phyloP scores from a whole-genome alignment of 208 protist species.

The Trypanosoma avium region DNA sequence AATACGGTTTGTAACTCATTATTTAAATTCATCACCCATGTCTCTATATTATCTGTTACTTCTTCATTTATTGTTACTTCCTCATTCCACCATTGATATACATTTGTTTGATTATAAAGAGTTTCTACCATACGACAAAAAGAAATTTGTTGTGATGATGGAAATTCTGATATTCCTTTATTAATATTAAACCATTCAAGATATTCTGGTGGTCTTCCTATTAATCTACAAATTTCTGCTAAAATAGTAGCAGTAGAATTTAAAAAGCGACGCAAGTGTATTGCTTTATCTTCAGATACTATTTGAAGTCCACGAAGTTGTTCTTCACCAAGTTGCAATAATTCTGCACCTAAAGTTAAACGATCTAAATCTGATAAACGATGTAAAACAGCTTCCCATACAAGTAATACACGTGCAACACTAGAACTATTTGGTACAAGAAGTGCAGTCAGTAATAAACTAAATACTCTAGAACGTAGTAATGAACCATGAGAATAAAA shows the following conservation, averaged over 20 bases:
- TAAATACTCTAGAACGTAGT: slow-evolving; percentile 11
- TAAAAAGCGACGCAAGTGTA: slow-evolving; percentile 17
- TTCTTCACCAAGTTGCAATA: slow-evolving; percentile 19
- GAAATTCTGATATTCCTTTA: background rate
- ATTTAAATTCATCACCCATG: background rate
- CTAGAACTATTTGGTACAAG: slow-evolving; percentile 25
- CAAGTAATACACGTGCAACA: slow-evolving; percentile 19
- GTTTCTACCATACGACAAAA: slow-evolving; percentile 10
- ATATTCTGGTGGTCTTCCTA: background rate
- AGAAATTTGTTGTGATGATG: background rate
- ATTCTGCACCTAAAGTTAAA: slow-evolving; percentile 7
- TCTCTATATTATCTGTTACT: background rate
- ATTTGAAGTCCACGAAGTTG: slow-evolving; percentile 3
- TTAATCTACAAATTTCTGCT: slow-evolving; percentile 16
- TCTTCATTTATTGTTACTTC: background rate
- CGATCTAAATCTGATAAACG: slow-evolving; percentile 5
- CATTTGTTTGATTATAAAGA: slow-evolving; percentile 16
- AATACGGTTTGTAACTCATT: slow-evolving; percentile 11
- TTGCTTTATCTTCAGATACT: background rate
- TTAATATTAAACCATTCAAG: background rate
- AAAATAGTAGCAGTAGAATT: slow-evolving; percentile 11
- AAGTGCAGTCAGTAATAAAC: slow-evolving; percentile 23
- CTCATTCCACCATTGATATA: slow-evolving; percentile 29
- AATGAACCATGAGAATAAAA: slow-evolving; percentile 1
- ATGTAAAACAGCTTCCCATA: slow-evolving; percentile 24